Evolutionary conservation across 352 stramenopile species (phyloP), one percentile per base, ranked within the genome.

Genomic region (Pythium aristosporum): DNA sequence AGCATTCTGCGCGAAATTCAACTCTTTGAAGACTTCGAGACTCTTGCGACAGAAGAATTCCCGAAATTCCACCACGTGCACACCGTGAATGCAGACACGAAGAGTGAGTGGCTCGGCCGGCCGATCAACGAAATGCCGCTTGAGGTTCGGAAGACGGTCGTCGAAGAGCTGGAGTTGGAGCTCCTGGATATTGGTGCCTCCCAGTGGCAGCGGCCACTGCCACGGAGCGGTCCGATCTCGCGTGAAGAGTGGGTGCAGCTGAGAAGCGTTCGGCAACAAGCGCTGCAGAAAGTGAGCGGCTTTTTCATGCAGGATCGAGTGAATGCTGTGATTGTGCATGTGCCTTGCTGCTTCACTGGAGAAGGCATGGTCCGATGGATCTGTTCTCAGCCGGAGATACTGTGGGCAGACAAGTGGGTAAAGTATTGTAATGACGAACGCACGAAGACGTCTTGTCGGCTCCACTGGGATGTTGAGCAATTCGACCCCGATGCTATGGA

Each of bases 301-400:
- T 89, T 86, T 42, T 84, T 91, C 36, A 80, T 84, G 58, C 65
- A 77, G 39, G 73, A 88, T 23, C 78, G 77, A 44, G 75, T 73
- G 12, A 85, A 37, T 18, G 47, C 65, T 4, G 43, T 81, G 0
- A 55, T 82, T 15, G 30, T 87, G 23, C 65, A 55, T 2, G 60
- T 81, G 8, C 66, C 77, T 13, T 74, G 65, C 9, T 87, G 75
- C 34, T 87, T 91, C 37, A 87, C 80, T 1, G 82, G 82, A 5
- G 74, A 87, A 59, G 82, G 80, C 2, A 85, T 91, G 61, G 61
- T 88, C 28, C 71, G 68, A 37, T 91, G 82, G 82, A 84, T 91
- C 20, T 51, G 74, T 12, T 73, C 79, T 9, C 49, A 20, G 1
- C 76, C 82, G 12, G 9, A 61, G 11, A 62, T 88, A 5, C 57